These are phyloP conservation scores for Boehmeria nivea DNA, from an alignment of 306 rosid genomes.

Conservation along the genomic window DNA sequence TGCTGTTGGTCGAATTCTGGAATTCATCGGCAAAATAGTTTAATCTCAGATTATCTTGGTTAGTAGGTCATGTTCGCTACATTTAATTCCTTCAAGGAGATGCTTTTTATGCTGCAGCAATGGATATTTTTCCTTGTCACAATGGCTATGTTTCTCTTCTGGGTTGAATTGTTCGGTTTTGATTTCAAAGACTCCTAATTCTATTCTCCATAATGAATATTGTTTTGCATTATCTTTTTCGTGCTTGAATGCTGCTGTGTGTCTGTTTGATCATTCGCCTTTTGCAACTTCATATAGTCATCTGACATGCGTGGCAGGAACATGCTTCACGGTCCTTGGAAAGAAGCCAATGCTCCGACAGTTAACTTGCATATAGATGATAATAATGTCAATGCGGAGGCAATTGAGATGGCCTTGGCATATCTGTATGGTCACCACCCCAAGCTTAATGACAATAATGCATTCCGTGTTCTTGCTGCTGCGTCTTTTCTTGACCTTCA, in stretches of 20 bases:
- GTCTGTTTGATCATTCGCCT: too few relatives aligned
- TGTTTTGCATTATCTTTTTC: neutral
- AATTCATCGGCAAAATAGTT: too few relatives aligned
- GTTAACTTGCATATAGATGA: conserved; percentile 76
- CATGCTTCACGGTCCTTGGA: conserved; percentile 99
- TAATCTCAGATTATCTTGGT: too few relatives aligned
- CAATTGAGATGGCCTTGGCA: conserved; percentile 83
- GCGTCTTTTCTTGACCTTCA: conserved; percentile 99
- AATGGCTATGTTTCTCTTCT: neutral
- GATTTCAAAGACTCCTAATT: neutral
- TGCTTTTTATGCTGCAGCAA: neutral
- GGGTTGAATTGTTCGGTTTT: neutral
- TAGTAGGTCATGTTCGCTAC: neutral
- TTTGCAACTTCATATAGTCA: neutral
- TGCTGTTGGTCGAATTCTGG: too few relatives aligned
- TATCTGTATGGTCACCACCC: conserved; percentile 94
- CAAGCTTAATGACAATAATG: conserved; percentile 77
- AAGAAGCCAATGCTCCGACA: conserved; percentile 83
- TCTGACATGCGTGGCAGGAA: conserved; percentile 47
- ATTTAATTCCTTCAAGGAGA: neutral
- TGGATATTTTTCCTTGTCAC: neutral
- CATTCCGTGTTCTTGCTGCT: conserved; percentile 93
- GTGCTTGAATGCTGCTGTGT: neutral
- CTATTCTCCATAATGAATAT: neutral
- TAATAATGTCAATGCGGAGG: conserved; percentile 81